Conservation (phyloP, 768 basidiomycete genomes). For the Candolleomyces eurysporus region DNA sequence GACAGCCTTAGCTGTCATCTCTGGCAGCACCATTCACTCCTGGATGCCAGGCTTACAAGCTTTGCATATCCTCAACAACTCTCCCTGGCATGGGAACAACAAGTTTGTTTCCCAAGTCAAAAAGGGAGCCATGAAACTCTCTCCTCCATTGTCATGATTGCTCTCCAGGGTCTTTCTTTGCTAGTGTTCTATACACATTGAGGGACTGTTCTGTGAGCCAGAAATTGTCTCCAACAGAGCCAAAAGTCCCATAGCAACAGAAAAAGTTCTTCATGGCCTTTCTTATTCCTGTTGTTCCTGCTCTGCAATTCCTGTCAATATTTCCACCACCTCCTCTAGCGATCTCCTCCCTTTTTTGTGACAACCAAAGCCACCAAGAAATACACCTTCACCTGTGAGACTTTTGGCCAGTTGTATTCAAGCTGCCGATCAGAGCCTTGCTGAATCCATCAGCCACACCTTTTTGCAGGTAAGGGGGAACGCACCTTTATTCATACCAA, state of each 20-base stretch:
- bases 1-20: too few relatives aligned
- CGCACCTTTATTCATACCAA: background rate
- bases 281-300: too few relatives aligned
- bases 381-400: background rate
- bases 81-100: slow-evolving; percentile 26
- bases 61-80: slow-evolving; percentile 35
- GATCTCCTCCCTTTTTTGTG: background rate
- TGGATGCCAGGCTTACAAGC: slow-evolving; percentile 28
- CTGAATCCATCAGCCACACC: background rate
- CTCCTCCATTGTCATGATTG: too few relatives aligned
- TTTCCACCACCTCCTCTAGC: background rate
- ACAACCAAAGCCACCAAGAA: background rate
- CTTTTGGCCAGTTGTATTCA: background rate
- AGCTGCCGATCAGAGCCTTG: background rate
- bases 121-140: background rate
- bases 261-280: too few relatives aligned
- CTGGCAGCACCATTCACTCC: slow-evolving; percentile 19
- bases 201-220: too few relatives aligned
- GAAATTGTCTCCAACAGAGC: too few relatives aligned
- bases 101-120: slow-evolving; percentile 23
- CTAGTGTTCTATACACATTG: too few relatives aligned
- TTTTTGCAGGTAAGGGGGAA: background rate
- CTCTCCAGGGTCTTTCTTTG: too few relatives aligned
- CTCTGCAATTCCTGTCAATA: too few relatives aligned
- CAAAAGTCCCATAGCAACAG: too few relatives aligned